These are phyloP conservation scores for Ajuga chamaepitys DNA, from an alignment of 257 asterid species.

Conservation along the genomic window DNA sequence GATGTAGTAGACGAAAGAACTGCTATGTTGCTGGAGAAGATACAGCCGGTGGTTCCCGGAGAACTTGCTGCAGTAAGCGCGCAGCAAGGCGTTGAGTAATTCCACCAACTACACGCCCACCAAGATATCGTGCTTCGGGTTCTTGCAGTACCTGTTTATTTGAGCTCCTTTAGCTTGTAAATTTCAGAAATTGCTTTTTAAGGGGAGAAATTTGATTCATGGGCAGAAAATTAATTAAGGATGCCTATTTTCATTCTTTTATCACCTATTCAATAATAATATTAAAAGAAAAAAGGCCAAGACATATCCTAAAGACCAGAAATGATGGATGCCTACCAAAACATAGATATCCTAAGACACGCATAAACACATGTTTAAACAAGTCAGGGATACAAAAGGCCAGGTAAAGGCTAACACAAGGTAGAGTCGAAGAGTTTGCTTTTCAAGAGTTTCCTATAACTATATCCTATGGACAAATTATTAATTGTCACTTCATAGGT, in stretches of 20 bases:
- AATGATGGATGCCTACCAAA: neutral
- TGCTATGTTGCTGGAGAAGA: slow-evolving; percentile 28
- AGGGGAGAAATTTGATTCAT: neutral
- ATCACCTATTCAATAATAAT: neutral
- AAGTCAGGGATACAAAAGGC: neutral
- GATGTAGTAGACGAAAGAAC: neutral
- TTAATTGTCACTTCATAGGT: neutral
- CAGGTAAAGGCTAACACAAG: neutral
- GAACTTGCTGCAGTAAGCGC: slow-evolving; percentile 92
- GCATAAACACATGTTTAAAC: neutral
- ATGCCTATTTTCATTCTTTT: no score
- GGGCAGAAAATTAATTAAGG: neutral
- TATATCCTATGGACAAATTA: neutral
- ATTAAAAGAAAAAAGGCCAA: no score
- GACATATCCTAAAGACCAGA: neutral
- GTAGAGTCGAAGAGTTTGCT: no score
- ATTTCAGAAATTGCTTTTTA: neutral
- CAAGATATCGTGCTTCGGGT: slow-evolving; percentile 80
- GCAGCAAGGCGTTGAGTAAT: slow-evolving; percentile 94
- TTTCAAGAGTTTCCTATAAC: no score
- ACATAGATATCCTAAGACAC: neutral
- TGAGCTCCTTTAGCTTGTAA: slow-evolving; percentile 12
- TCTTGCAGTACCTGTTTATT: slow-evolving; percentile 77
- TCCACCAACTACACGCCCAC: slow-evolving; percentile 95
- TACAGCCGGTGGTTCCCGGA: slow-evolving; percentile 55